Percentiles rank a stretch among this genome's conserved stretches.
Conservation (phyloP, 306 rosid species). For the Gleditsia sinensis region DNA sequence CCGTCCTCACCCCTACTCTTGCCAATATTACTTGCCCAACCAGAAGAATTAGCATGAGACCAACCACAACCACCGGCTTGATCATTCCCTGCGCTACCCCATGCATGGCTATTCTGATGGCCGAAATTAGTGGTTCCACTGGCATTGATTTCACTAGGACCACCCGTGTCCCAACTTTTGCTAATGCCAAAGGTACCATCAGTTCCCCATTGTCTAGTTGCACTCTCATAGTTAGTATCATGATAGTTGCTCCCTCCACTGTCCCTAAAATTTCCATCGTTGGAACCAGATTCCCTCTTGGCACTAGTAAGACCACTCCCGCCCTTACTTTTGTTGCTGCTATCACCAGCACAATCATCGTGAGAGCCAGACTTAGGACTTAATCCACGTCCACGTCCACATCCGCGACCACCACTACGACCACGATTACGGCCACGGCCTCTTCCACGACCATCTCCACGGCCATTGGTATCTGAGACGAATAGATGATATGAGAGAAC, state of each 20-base stretch:
- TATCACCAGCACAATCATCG: neutral
- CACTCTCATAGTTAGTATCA: too few relatives aligned
- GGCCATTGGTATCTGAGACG: slow-evolving; percentile 32
- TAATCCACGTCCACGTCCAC: slow-evolving; percentile 10
- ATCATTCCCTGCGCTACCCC: neutral
- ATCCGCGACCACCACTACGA: neutral
- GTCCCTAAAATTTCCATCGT: too few relatives aligned
- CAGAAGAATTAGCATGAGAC: neutral
- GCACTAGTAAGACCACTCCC: slow-evolving; percentile 2
- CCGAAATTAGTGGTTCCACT: neutral
- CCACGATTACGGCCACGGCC: neutral
- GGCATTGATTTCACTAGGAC: slow-evolving; percentile 7
- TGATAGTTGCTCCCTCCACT: too few relatives aligned
- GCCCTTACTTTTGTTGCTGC: too few relatives aligned
- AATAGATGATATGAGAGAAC: slow-evolving; percentile 28
- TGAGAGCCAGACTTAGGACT: slow-evolving; percentile 3
- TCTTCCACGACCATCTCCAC: slow-evolving; percentile 26
- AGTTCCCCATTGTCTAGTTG: neutral
- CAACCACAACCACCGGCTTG: neutral
- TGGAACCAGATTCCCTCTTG: slow-evolving; percentile 1
- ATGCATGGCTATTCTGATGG: neutral
- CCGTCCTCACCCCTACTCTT: neutral
- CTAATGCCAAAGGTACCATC: slow-evolving; percentile 9
- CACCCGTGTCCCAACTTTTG: slow-evolving; percentile 20
- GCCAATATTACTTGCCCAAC: neutral